These are phyloP conservation scores for Leucosporidium yakuticum DNA, from an alignment of 768 basidiomycete genomes.

Conservation along the genomic window DNA sequence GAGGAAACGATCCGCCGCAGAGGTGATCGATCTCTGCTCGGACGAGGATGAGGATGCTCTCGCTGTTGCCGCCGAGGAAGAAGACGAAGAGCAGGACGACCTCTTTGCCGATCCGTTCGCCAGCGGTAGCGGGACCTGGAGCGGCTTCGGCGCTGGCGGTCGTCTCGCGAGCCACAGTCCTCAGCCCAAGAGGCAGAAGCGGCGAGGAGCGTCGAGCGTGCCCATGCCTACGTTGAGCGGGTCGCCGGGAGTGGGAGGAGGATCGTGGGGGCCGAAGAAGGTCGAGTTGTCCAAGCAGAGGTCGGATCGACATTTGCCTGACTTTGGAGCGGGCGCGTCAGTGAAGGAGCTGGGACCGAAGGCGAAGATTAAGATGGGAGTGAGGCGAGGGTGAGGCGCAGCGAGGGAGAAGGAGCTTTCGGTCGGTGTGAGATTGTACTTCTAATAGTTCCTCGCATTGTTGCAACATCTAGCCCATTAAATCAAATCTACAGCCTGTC, in stretches of 20 bases:
- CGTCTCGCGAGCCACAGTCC: no score
- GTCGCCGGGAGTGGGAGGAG: neutral
- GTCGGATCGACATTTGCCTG: neutral
- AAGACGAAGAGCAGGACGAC: neutral
- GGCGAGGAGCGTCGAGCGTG: slow-evolving; percentile 2
- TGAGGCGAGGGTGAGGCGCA: neutral
- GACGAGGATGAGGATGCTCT: neutral
- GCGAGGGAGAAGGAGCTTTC: neutral
- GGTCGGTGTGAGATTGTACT: neutral
- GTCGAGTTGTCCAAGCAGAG: neutral
- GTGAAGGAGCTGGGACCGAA: neutral
- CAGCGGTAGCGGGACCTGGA: no score
- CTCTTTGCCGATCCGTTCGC: no score
- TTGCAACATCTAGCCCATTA: no score
- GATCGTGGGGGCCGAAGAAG: neutral
- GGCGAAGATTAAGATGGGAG: neutral
- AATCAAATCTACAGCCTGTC: slow-evolving; percentile 45
- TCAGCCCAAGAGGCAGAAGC: no score
- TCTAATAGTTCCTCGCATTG: neutral
- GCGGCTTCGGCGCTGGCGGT: no score
- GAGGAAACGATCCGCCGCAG: neutral
- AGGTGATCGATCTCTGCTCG: neutral
- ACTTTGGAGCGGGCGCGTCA: neutral
- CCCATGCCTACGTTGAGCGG: slow-evolving; percentile 12
- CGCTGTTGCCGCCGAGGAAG: slow-evolving; percentile 24